A percentile compares a stretch with the other conserved stretches of the same genome.
These are phyloP conservation scores for Boletales sp. DNA, from an alignment of 768 basidiomycete species.

Conservation along the genomic window DNA sequence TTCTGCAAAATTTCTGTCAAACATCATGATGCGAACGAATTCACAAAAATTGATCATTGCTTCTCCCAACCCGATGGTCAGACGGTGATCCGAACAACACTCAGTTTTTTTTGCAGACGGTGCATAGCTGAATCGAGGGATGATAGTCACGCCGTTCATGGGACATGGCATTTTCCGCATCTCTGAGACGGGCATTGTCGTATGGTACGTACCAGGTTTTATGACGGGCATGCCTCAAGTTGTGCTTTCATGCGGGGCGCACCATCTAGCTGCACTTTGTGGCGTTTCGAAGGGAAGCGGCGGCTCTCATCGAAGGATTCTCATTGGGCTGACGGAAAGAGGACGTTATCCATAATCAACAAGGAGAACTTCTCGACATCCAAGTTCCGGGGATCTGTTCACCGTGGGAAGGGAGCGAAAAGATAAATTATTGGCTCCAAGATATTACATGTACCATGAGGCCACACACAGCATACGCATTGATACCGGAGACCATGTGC, in stretches of 20 bases:
- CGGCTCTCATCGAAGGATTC: neutral
- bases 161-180: too few relatives aligned
- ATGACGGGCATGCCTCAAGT: too few relatives aligned
- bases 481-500: neutral
- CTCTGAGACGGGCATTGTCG: too few relatives aligned
- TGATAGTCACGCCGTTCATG: too few relatives aligned
- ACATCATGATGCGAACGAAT: neutral
- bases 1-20: too few relatives aligned
- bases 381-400: constrained; percentile 12
- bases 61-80: too few relatives aligned
- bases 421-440: constrained; percentile 1
- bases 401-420: constrained; percentile 14
- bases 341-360: constrained; percentile 17
- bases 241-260: too few relatives aligned
- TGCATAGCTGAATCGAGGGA: too few relatives aligned
- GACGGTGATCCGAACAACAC: too few relatives aligned
- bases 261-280: constrained; percentile 19
- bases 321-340: constrained; percentile 4
- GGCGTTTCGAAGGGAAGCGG: constrained; percentile 13
- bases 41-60: too few relatives aligned
- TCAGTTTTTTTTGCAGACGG: too few relatives aligned
- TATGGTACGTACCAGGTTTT: too few relatives aligned
- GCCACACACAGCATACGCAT: constrained; percentile 12
- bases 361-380: constrained; percentile 16
- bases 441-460: constrained; percentile 10